Percentiles rank a stretch among this genome's conserved stretches.
Conservation (phyloP, 2,329 filamentous ascomycete genomes). For the Fonsecaea multimorphosa region DNA sequence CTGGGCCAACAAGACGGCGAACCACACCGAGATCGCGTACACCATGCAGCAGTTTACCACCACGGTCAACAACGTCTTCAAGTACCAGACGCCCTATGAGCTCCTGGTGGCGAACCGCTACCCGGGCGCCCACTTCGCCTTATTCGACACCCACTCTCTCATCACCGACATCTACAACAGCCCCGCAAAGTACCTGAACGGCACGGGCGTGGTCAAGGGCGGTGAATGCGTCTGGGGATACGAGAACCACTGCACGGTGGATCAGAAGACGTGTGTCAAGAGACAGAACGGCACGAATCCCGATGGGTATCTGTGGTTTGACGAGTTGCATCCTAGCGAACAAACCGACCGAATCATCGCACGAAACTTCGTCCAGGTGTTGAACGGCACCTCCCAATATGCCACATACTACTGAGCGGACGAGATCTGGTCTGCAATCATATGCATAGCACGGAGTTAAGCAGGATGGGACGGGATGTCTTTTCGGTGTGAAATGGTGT, state of each 20-base stretch:
- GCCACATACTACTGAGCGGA: slow-evolving; percentile 33
- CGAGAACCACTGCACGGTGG: slow-evolving; percentile 61
- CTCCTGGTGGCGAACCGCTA: slow-evolving; percentile 51
- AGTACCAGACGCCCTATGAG: slow-evolving; percentile 59
- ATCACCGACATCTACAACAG: slow-evolving; percentile 60
- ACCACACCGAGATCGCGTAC: slow-evolving; percentile 57
- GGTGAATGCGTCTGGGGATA: slow-evolving; percentile 68
- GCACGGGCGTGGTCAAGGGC: slow-evolving; percentile 65
- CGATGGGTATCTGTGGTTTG: slow-evolving; percentile 37
- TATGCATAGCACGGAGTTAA: not conserved
- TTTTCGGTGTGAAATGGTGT: not conserved
- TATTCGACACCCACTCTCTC: slow-evolving; percentile 69
- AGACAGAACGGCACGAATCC: slow-evolving; percentile 27
- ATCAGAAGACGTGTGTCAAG: slow-evolving; percentile 47
- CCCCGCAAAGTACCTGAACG: slow-evolving; percentile 67
- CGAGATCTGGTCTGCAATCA: not conserved
- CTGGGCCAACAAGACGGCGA: slow-evolving; percentile 57
- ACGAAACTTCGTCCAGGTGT: slow-evolving; percentile 61
- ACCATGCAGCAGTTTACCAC: slow-evolving; percentile 58
- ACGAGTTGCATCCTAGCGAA: slow-evolving; percentile 71
- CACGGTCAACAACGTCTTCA: slow-evolving; percentile 58
- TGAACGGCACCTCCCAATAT: slow-evolving; percentile 53
- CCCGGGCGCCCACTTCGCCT: slow-evolving; percentile 64
- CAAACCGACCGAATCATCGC: slow-evolving; percentile 66
- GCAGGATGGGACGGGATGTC: not conserved